Percentiles rank a stretch among this genome's conserved stretches.
These are phyloP conservation scores for Heliamphora exappendiculata DNA, from an alignment of 148 eudicot genomes.

Conservation along the genomic window DNA sequence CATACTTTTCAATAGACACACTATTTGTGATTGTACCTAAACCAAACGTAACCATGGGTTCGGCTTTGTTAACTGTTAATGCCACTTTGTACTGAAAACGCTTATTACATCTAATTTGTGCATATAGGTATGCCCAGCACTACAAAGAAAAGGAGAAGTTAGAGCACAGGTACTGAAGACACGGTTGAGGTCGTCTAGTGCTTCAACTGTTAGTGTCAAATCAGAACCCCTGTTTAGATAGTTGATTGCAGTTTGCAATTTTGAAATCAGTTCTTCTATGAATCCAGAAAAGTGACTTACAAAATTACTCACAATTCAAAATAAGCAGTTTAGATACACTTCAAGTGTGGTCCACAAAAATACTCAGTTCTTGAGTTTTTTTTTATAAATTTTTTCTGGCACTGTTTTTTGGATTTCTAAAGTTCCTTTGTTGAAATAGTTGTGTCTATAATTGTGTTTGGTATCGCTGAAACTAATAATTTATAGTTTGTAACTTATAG, in stretches of 20 bases:
- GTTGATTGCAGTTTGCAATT: slow-evolving; percentile 3
- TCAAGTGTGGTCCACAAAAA: too few species aligned
- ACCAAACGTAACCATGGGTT: background rate
- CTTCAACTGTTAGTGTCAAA: background rate
- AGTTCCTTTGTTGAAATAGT: too few species aligned
- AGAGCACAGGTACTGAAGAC: slow-evolving; percentile 51
- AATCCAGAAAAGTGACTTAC: background rate
- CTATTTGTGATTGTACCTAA: background rate
- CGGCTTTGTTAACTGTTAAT: background rate
- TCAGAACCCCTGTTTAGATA: background rate
- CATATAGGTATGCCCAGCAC: slow-evolving; percentile 42
- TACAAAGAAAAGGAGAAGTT: slow-evolving; percentile 68
- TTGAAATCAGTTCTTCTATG: background rate
- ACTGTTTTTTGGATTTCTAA: too few species aligned
- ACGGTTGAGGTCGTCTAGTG: background rate
- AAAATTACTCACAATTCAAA: background rate
- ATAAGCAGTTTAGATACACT: too few species aligned
- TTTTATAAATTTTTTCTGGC: too few species aligned
- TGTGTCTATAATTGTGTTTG: too few species aligned
- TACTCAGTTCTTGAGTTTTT: too few species aligned
- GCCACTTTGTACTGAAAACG: background rate
- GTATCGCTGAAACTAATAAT: too few species aligned
- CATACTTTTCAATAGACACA: background rate
- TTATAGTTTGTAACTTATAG: too few species aligned
- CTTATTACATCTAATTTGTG: background rate